Conservation (phyloP, 768 basidiomycete genomes). For the Pulveroboletus sp. region DNA sequence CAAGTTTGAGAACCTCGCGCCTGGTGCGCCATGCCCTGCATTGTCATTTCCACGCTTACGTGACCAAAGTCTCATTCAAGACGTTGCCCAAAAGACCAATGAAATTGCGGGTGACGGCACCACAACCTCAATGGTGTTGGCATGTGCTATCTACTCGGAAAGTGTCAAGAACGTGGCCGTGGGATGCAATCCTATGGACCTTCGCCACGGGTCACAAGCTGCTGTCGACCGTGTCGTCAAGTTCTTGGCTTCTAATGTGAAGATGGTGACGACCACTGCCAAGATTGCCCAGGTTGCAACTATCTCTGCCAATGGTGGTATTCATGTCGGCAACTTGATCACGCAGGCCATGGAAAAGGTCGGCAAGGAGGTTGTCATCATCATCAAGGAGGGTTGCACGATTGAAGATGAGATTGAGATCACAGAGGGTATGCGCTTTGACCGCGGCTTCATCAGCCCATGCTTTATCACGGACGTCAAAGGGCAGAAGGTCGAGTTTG, state of each 20-base stretch:
- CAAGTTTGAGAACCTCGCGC: slow-evolving; percentile 99
- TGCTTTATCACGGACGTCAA: slow-evolving; percentile 99
- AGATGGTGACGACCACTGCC: slow-evolving; percentile 93
- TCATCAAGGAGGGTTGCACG: slow-evolving; percentile 97
- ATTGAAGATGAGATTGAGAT: slow-evolving; percentile 99
- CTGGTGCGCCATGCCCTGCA: slow-evolving; percentile 54
- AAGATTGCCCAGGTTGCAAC: slow-evolving; percentile 99
- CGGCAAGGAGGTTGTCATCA: slow-evolving; percentile 99
- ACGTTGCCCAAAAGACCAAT: slow-evolving; percentile 96
- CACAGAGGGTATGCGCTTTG: slow-evolving; percentile 99
- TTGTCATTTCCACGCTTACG: slow-evolving; percentile 2
- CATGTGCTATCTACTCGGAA: slow-evolving; percentile 96
- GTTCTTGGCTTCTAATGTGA: slow-evolving; percentile 83
- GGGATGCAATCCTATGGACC: slow-evolving; percentile 99
- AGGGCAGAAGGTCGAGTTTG: slow-evolving; percentile 91
- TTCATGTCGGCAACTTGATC: slow-evolving; percentile 89
- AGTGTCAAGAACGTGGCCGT: slow-evolving; percentile 99
- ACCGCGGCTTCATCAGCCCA: slow-evolving; percentile 96
- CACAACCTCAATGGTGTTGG: slow-evolving; percentile 95
- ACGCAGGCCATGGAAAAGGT: slow-evolving; percentile 99
- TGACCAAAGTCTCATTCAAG: slow-evolving; percentile 75
- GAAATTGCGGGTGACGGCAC: slow-evolving; percentile 97
- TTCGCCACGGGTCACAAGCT: slow-evolving; percentile 95
- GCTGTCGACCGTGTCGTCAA: slow-evolving; percentile 95
- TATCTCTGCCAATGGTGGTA: slow-evolving; percentile 81